Conservation (phyloP, 768 basidiomycete species). For the Atractiella rhizophila region DNA sequence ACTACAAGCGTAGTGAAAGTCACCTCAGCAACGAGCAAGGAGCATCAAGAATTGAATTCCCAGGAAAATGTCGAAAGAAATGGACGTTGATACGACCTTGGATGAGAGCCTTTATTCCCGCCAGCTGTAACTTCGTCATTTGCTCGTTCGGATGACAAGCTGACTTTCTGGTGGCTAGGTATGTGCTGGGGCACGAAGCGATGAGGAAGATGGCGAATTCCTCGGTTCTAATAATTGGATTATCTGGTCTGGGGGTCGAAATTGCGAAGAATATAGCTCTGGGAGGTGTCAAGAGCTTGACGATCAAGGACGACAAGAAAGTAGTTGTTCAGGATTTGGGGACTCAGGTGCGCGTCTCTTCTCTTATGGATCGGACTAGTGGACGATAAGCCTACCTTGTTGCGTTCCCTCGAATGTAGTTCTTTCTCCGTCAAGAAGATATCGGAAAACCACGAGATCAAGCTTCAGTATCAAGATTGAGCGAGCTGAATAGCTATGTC, state of each 20-base stretch:
- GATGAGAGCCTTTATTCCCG: conserved; percentile 85
- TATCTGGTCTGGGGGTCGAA: conserved; percentile 80
- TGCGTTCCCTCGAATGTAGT: too few relatives aligned
- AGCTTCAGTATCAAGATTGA: conserved; percentile 61
- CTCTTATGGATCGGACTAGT: background rate
- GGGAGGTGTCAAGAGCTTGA: conserved; percentile 92
- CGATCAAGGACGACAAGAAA: conserved; percentile 75
- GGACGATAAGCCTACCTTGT: background rate
- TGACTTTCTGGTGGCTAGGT: conserved; percentile 26
- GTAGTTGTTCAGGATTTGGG: conserved; percentile 73
- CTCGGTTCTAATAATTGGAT: conserved; percentile 75
- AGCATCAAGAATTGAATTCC: too few relatives aligned
- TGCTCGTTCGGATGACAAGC: background rate
- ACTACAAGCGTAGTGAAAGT: too few relatives aligned
- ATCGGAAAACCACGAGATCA: conserved; percentile 66
- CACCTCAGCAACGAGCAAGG: too few relatives aligned
- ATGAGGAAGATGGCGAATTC: conserved; percentile 98
- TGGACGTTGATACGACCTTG: too few relatives aligned
- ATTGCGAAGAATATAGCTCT: conserved; percentile 90
- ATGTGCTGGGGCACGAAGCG: conserved; percentile 95
- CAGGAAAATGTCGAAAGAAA: too few relatives aligned
- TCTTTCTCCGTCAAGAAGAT: conserved; percentile 72
- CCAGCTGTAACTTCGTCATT: conserved; percentile 41
- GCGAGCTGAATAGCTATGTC: conserved; percentile 87
- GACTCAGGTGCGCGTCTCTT: conserved; percentile 42